Evolutionary conservation across 2,329 filamentous ascomycete genomes (phyloP), one percentile per base, ranked within the genome.

Genomic region (Trichoderma pleuroti): DNA sequence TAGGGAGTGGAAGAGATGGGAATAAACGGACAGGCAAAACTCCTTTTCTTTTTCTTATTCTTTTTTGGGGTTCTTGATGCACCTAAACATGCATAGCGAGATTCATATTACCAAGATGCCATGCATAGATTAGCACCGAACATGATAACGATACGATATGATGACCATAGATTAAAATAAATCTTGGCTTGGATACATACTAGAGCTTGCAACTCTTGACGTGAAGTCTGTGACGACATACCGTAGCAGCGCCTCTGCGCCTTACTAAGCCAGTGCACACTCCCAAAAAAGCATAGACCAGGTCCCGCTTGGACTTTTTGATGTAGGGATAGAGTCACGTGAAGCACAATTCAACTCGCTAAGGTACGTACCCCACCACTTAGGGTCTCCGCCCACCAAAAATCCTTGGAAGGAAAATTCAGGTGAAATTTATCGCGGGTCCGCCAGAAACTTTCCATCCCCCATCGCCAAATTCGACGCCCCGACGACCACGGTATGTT

Each of bases 1-100:
- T 65, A 81, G 84, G 61, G 86, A 91, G 74, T 88, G 89, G 84
- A 84, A 82, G 76, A 84, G 82, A 72, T 86, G 86, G 88, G 79
- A 90, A 83, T 86, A 82, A 85, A 42, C 32, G 52, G 70, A 56
- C 32, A n/a, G 14, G 28, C 4, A 32, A 34, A 26, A 26, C 16
- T 16, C 18, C 18, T 24, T 59, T 14, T 14, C 21, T 59, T 34
- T 8, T 32, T 32, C 7, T 16, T 34, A 3, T 60, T 24, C 21
- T 60, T n/a, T 60, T 56, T 56, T 68, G 34, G 65, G 65, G 26
- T 49, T 49, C 5, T n/a, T 34, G 30, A 60, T 49, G 54, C 54
- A 28, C 42, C 28, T n/a, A 49, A n/a, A 60, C 39, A 60, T 60
- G 65, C 65, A 68, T 60, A 68, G 65, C 65, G 65, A 68, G 21